Evolutionary conservation across 805 yeast species (phyloP).

Genomic region (Monosporozyma solicola): DNA sequence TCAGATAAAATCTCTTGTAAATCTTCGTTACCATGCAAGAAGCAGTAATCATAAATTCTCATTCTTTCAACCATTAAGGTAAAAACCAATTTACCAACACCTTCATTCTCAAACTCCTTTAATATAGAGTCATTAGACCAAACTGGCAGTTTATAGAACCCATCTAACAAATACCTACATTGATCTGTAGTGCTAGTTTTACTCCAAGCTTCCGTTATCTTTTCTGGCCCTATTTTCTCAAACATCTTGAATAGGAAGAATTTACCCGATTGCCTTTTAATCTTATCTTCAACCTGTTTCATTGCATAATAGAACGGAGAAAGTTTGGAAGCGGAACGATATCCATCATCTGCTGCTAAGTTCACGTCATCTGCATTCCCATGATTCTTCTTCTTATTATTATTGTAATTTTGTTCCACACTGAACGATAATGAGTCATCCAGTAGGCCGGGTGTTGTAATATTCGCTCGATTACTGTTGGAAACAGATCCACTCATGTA

Average conservation of each 20-base stretch:
- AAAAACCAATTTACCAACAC: not conserved
- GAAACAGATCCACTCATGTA: not conserved
- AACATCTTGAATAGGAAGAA: not conserved
- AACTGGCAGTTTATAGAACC: conserved; percentile 1
- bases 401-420: not conserved
- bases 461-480: not conserved
- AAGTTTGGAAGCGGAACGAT: not conserved
- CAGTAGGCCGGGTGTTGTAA: not conserved
- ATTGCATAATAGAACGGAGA: not conserved
- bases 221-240: not conserved
- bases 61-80: conserved; percentile 14
- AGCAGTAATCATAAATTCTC: conserved; percentile 24
- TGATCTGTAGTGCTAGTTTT: not conserved
- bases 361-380: not conserved
- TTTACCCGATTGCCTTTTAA: not conserved
- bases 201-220: not conserved
- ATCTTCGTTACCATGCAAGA: conserved; percentile 7
- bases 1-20: not conserved
- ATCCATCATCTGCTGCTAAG: not conserved
- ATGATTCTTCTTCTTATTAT: not conserved
- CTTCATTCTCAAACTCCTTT: not conserved
- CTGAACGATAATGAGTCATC: not conserved
- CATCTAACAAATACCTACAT: conserved; percentile 2
- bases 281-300: not conserved
- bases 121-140: conserved; percentile 1